Evolutionary conservation across 345 rosid genomes (phyloP).

Genomic region (Adansonia digitata): DNA sequence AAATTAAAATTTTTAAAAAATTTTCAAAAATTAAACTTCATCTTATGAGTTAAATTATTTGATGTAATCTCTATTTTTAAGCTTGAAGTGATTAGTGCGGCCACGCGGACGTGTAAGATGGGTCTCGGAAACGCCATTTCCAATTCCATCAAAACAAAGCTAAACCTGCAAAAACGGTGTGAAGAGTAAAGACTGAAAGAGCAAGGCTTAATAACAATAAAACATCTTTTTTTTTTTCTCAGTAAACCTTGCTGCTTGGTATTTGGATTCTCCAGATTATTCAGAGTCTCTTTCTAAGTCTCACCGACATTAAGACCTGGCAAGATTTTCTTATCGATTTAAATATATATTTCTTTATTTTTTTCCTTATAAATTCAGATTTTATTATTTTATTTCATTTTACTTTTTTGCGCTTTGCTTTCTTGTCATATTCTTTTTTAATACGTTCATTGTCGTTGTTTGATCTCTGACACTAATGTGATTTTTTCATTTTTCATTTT

Average conservation of each 20-base stretch:
- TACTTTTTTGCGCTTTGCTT: neutral
- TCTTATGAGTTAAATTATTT: no score
- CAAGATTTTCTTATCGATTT: neutral
- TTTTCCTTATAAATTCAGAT: neutral
- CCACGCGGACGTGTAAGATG: no score
- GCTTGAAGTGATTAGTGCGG: no score
- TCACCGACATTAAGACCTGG: neutral
- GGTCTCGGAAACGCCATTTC: neutral
- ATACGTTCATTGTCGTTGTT: neutral
- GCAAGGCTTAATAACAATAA: neutral
- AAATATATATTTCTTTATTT: neutral
- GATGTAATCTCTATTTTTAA: no score
- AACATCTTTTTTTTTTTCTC: neutral
- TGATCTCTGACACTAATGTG: neutral
- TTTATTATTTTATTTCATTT: neutral
- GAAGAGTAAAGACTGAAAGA: no score
- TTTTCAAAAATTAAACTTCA: no score
- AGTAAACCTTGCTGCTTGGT: neutral
- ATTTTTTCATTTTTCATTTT: neutral
- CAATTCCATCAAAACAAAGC: neutral
- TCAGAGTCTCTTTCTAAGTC: neutral
- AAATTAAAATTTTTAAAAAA: no score
- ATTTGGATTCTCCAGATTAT: slow-evolving; percentile 3
- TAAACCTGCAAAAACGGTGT: no score
- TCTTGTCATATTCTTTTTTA: neutral